These are phyloP conservation scores for Rhododendron henanense DNA, from an alignment of 148 eudicot genomes.

Conservation along the genomic window DNA sequence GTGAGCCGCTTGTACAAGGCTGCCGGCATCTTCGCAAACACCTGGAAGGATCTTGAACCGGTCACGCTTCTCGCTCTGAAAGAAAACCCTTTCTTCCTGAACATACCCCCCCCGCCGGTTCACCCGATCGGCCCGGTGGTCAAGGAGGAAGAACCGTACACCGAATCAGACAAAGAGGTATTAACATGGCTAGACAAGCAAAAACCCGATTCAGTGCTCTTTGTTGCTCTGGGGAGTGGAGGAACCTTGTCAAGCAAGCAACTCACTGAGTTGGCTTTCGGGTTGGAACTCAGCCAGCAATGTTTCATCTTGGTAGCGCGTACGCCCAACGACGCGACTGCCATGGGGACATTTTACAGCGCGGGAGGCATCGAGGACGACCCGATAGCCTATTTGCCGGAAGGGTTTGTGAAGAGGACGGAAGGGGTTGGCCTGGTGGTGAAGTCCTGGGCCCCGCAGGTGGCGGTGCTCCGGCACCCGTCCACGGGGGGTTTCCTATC, in stretches of 20 bases:
- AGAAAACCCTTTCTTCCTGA: constrained; percentile 21
- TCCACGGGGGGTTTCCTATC: constrained; percentile 19
- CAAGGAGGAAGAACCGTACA: background rate
- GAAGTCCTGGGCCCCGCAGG: constrained; percentile 22
- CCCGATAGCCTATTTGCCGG: constrained; percentile 17
- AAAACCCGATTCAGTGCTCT: constrained; percentile 24
- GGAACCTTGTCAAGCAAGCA: constrained; percentile 27
- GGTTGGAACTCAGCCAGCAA: constrained; percentile 30
- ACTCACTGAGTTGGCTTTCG: constrained; percentile 30
- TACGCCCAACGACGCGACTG: constrained; percentile 11
- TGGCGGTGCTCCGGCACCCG: constrained; percentile 16
- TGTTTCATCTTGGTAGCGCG: constrained; percentile 28
- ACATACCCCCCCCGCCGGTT: constrained; percentile 28
- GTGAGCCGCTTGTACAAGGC: constrained; percentile 13
- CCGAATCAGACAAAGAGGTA: background rate
- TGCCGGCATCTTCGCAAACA: constrained; percentile 39
- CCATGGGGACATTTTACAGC: background rate
- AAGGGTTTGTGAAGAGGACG: constrained; percentile 16
- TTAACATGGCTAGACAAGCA: constrained; percentile 25
- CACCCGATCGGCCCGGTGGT: constrained; percentile 38
- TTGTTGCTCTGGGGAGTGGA: constrained; percentile 26
- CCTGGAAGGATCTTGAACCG: constrained; percentile 47
- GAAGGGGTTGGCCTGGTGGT: constrained; percentile 19
- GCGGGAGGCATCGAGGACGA: background rate
- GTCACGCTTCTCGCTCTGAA: constrained; percentile 24